Evolutionary conservation across 2,329 filamentous ascomycete genomes (phyloP), one percentile per base, ranked within the genome.

Genomic region (Alternaria rosae): DNA sequence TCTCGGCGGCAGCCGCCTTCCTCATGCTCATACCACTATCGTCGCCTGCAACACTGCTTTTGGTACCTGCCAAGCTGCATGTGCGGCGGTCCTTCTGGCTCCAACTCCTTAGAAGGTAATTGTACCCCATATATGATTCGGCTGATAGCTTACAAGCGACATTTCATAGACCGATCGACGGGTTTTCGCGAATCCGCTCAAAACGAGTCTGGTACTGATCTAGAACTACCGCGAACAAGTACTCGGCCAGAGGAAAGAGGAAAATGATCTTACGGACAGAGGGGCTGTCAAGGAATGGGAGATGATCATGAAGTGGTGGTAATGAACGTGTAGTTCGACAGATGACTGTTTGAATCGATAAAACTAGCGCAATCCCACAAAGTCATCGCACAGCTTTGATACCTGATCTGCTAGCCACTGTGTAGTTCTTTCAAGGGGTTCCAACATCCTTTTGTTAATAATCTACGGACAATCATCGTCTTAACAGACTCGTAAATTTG

Each of bases 61-160:
- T 59, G 84, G 83, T 0, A 73, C 67, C 1, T 86, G 84, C 53
- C 79, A 82, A 62, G 81, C 81, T 11, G 77, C 78, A n/a, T 85
- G 84, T 69, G 78, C 78, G 6, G 74, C 74, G 3, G 63, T 75
- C 5, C 35, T 80, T 11, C 30, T 82, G 2, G 58, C 67, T 1
- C 81, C 79, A 1, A 81, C 71, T 2, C 76, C 59, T 10, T 82
- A 61, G 41, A 41, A 51, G 25, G 54, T 57, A 35, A 11, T 6
- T 0, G 5, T 1, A 50, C 13, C 30, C 8, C 20, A 5, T 32
- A 3, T 32, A 7, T 28, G 0, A 28, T 6, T 3, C 3, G 9
- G 11, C 45, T 32, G 15, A 50, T 13, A 17, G 12, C 8, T n/a
- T 6, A 21, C 17, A 32, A n/a, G 12, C 26, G 13, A 17, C 13